These are phyloP conservation scores for Retiboletus flavoniger DNA, from an alignment of 1,284 basidiomycete species.

Conservation along the genomic window DNA sequence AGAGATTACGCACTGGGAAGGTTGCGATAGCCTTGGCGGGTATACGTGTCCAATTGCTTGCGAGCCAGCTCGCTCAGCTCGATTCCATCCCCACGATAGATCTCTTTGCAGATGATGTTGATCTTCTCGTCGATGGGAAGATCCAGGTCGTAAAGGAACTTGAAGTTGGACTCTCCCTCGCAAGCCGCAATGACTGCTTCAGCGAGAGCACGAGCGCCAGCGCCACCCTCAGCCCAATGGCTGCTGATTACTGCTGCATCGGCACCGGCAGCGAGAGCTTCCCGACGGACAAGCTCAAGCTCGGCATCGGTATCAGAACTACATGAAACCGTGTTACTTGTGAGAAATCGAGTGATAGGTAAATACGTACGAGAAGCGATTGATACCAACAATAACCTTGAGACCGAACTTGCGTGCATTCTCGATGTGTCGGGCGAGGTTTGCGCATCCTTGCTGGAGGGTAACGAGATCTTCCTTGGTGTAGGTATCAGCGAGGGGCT, in stretches of 20 bases:
- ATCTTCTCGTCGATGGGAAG: slow-evolving; percentile 88
- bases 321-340: slow-evolving; percentile 7
- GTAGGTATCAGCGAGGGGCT: slow-evolving; percentile 91
- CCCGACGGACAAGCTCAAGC: slow-evolving; percentile 79
- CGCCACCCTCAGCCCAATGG: slow-evolving; percentile 95
- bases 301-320: slow-evolving; percentile 92
- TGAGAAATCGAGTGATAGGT: neutral
- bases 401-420: slow-evolving; percentile 96
- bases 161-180: slow-evolving; percentile 81
- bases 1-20: slow-evolving; percentile 66
- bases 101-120: slow-evolving; percentile 79
- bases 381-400: slow-evolving; percentile 96
- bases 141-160: slow-evolving; percentile 87
- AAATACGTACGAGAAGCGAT: slow-evolving; percentile 82
- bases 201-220: slow-evolving; percentile 83
- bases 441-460: slow-evolving; percentile 90
- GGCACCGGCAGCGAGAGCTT: slow-evolving; percentile 84
- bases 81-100: slow-evolving; percentile 91
- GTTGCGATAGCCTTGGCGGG: slow-evolving; percentile 80
- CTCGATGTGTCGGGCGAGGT: slow-evolving; percentile 91
- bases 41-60: slow-evolving; percentile 90
- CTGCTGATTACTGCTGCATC: slow-evolving; percentile 95
- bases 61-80: slow-evolving; percentile 80
- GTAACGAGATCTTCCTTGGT: slow-evolving; percentile 91
- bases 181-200: slow-evolving; percentile 85